phyloP scores from a whole-genome alignment of 176 grass and related monocot species.

The Elymus sibiricus region DNA sequence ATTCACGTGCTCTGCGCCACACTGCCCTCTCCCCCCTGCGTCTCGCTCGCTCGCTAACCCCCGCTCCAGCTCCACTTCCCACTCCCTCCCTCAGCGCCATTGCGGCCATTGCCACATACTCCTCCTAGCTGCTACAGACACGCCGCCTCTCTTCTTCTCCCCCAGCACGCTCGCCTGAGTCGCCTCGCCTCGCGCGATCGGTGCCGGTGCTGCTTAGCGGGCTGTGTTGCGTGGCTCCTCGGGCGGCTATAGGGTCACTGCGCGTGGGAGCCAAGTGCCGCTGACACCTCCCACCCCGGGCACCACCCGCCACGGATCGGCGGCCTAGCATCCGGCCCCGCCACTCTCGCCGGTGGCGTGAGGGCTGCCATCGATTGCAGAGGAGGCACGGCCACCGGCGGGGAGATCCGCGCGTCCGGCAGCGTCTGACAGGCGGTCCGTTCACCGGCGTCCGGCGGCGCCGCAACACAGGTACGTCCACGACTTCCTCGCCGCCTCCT shows the following conservation, averaged over 20 bases:
- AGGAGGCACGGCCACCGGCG: background rate
- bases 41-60: background rate
- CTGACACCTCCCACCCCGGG: background rate
- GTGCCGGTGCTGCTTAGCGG: background rate
- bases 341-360: background rate
- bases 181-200: background rate
- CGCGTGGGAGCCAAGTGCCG: too few relatives aligned
- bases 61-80: too few relatives aligned
- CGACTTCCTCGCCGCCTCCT: background rate
- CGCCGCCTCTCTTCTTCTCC: background rate
- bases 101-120: background rate
- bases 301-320: background rate
- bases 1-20: slow-evolving; percentile 63
- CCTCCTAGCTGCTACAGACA: background rate
- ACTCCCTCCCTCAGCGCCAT: slow-evolving; percentile 27
- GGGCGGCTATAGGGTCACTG: background rate
- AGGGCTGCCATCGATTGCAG: background rate
- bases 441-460: background rate
- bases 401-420: background rate
- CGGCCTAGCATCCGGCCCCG: background rate
- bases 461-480: background rate
- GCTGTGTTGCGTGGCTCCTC: background rate
- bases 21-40: background rate
- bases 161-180: background rate
- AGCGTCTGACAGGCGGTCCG: background rate